Evolutionary conservation across 2,329 filamentous ascomycete genomes (phyloP).

Genomic region (Geosmithia putterillii): DNA sequence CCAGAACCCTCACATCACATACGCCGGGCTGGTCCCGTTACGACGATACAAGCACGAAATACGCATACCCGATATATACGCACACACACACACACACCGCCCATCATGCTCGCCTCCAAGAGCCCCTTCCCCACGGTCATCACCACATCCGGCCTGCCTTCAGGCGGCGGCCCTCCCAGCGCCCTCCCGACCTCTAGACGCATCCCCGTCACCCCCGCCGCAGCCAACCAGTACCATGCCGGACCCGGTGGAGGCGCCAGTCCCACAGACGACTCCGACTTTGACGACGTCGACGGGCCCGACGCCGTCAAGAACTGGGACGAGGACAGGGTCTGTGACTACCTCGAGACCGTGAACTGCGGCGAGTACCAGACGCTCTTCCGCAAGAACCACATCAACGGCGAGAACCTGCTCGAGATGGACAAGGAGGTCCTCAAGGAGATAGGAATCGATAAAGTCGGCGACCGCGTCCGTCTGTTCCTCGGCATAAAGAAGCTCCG

Average conservation of each 20-base stretch:
- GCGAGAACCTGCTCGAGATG: conserved; percentile 91
- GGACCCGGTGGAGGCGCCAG: too few relatives aligned
- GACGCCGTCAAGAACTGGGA: conserved; percentile 78
- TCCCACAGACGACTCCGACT: conserved; percentile 80
- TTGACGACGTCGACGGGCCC: conserved; percentile 69
- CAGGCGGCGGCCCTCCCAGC: conserved; percentile 31
- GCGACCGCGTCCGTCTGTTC: conserved; percentile 86
- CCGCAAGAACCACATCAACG: conserved; percentile 88
- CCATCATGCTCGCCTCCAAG: conserved; percentile 70
- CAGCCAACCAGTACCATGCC: conserved; percentile 49
- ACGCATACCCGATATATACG: too few relatives aligned
- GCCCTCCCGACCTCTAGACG: conserved; percentile 39
- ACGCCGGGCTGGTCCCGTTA: too few relatives aligned
- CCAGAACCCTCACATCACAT: too few relatives aligned
- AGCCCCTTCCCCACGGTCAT: conserved; percentile 50
- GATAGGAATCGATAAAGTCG: conserved; percentile 96
- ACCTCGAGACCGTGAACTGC: conserved; percentile 83
- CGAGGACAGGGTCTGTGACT: conserved; percentile 83
- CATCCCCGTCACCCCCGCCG: conserved; percentile 31
- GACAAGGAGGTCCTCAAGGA: conserved; percentile 94
- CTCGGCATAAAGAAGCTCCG: conserved; percentile 74
- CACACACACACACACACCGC: too few relatives aligned
- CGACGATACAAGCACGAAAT: too few relatives aligned
- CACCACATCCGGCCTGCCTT: conserved; percentile 31
- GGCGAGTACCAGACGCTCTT: conserved; percentile 89